A percentile compares a stretch with the other conserved stretches of the same genome.
Conservation (phyloP, 176 grass and related monocot species). For the Aegilops longissima region DNA sequence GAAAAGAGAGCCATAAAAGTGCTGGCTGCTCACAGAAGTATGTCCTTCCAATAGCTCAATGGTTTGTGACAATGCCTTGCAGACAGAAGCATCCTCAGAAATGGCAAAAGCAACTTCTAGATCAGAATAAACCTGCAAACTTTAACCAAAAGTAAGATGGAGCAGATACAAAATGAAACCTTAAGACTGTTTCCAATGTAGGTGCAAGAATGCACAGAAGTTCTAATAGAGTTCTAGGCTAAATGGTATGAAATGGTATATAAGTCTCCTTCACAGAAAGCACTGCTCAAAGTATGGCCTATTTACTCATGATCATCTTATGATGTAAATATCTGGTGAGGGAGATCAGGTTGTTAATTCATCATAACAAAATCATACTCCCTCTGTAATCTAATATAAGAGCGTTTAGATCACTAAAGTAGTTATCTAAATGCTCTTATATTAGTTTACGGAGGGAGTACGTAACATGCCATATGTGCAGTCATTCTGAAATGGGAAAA, state of each 20-base stretch:
- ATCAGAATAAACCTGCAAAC: conserved; percentile 87
- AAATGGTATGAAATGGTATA: background rate
- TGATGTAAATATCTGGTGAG: no score
- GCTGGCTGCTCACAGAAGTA: conserved; percentile 82
- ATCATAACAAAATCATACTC: no score
- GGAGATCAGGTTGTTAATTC: no score
- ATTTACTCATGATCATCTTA: no score
- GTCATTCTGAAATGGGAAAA: no score
- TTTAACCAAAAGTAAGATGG: background rate
- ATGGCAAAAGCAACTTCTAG: conserved; percentile 92
- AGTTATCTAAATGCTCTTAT: no score
- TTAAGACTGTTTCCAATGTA: background rate
- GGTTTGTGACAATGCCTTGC: conserved; percentile 72
- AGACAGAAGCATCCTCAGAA: conserved; percentile 76
- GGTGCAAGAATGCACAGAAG: background rate
- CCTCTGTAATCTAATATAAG: no score
- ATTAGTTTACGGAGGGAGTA: no score
- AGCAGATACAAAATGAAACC: conserved; percentile 13
- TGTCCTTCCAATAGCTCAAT: conserved; percentile 92
- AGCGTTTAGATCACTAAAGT: no score
- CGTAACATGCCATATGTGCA: no score
- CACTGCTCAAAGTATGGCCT: no score
- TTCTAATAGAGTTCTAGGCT: background rate
- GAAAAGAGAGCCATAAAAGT: conserved; percentile 95
- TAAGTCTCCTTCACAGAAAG: no score